phyloP scores from a whole-genome alignment of 2,329 filamentous ascomycete species.

The Leptodontidium sp. region DNA sequence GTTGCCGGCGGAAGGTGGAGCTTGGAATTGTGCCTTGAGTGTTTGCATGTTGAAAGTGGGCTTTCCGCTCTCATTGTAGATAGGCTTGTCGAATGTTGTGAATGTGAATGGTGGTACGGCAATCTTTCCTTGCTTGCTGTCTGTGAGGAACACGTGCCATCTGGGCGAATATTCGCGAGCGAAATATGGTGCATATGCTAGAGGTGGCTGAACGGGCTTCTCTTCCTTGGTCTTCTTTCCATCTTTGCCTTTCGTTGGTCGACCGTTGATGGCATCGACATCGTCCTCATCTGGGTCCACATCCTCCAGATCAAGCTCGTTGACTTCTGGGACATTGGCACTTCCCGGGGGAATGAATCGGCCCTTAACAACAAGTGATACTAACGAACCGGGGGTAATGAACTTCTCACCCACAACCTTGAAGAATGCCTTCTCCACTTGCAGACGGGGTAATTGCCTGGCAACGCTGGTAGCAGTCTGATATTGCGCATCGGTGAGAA shows the following conservation, averaged over 20 bases:
- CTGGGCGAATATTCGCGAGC: conserved; percentile 87
- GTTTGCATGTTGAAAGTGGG: conserved; percentile 97
- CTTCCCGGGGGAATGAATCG: conserved; percentile 91
- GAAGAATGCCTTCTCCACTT: conserved; percentile 94
- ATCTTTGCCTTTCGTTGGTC: conserved; percentile 73
- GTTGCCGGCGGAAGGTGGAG: conserved; percentile 88
- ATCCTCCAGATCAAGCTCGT: conserved; percentile 85
- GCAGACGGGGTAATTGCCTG: conserved; percentile 82
- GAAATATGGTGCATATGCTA: conserved; percentile 91
- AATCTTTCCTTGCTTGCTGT: conserved; percentile 94
- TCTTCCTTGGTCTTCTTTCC: conserved; percentile 67
- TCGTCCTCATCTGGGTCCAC: conserved; percentile 93
- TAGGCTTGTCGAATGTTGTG: conserved; percentile 86
- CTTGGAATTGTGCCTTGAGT: conserved; percentile 95
- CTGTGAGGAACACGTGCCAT: conserved; percentile 95
- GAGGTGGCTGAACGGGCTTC: conserved; percentile 76
- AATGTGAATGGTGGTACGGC: conserved; percentile 98
- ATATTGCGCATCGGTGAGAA: conserved; percentile 81
- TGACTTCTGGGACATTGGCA: conserved; percentile 75
- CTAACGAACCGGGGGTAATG: conserved; percentile 90
- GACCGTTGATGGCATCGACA: conserved; percentile 82
- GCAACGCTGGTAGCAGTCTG: conserved; percentile 78
- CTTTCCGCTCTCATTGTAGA: conserved; percentile 80
- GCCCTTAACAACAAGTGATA: conserved; percentile 94
- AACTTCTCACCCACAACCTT: conserved; percentile 95